Conservation (phyloP, 2,329 filamentous ascomycete genomes). For the Calonectria pseudoreteaudii region DNA sequence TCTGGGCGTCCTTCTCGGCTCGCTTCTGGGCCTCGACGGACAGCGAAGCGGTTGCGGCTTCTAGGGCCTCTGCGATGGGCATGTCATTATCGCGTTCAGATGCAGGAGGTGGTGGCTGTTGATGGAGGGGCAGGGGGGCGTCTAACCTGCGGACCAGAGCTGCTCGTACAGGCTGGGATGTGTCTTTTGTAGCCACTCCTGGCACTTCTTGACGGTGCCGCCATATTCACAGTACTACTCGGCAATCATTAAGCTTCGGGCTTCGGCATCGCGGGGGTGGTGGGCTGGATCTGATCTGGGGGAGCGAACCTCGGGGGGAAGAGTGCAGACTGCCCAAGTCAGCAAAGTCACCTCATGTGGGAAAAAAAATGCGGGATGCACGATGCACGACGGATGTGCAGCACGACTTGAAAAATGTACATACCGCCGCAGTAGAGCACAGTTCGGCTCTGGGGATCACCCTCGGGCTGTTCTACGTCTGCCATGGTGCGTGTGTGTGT, state of each 20-base stretch:
- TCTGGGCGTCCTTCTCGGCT: constrained; percentile 94
- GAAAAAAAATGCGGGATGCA: background rate
- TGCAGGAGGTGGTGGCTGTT: background rate
- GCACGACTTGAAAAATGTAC: constrained; percentile 38
- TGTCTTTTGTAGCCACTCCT: constrained; percentile 89
- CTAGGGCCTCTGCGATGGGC: constrained; percentile 74
- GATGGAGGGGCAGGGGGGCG: constrained; percentile 1
- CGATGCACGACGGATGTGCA: background rate
- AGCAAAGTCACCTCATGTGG: constrained; percentile 25
- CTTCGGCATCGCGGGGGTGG: constrained; percentile 22
- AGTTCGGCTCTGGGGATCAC: constrained; percentile 63
- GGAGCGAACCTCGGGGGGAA: constrained; percentile 71
- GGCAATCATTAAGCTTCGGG: constrained; percentile 39
- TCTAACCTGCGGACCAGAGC: constrained; percentile 87
- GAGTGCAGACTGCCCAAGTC: constrained; percentile 66
- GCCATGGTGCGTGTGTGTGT: constrained; percentile 56
- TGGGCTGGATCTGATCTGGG: constrained; percentile 13
- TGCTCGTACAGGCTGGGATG: constrained; percentile 79
- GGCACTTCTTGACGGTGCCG: constrained; percentile 95
- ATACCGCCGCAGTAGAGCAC: constrained; percentile 71
- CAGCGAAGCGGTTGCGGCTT: constrained; percentile 85
- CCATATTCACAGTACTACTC: constrained; percentile 98
- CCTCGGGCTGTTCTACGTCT: constrained; percentile 63
- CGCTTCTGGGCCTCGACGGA: constrained; percentile 93
- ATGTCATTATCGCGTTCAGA: constrained; percentile 21